Evolutionary conservation across 345 rosid species (phyloP).

Genomic region (Xanthoceras sorbifolium): DNA sequence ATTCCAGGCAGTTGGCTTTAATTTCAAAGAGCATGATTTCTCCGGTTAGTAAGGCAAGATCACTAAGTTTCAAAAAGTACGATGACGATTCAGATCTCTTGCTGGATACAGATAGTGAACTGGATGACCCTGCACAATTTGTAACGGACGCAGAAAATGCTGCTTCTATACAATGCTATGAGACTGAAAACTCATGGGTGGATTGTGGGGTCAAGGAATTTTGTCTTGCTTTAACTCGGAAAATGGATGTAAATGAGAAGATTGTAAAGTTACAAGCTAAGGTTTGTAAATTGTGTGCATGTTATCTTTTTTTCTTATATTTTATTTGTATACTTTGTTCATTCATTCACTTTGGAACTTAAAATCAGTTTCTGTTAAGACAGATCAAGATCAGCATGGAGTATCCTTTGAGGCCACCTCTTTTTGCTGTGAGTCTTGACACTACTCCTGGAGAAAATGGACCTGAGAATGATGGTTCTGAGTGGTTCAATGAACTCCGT

Average conservation of each 20-base stretch:
- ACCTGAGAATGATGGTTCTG: constrained; percentile 34
- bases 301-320: not conserved
- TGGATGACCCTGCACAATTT: constrained; percentile 56
- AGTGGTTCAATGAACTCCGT: constrained; percentile 71
- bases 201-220: constrained; percentile 69
- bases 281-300: constrained; percentile 41
- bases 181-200: constrained; percentile 65
- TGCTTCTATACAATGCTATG: constrained; percentile 29
- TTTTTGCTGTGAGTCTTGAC: constrained; percentile 56
- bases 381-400: constrained; percentile 83
- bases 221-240: constrained; percentile 58
- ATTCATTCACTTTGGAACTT: constrained; percentile 9
- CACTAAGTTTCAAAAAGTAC: constrained; percentile 67
- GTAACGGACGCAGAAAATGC: constrained; percentile 47
- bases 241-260: constrained; percentile 42
- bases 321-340: constrained; percentile 2
- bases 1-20: constrained; percentile 71
- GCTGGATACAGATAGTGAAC: constrained; percentile 75
- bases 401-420: constrained; percentile 89
- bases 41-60: constrained; percentile 54
- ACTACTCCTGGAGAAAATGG: constrained; percentile 37
- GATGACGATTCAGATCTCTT: constrained; percentile 73
- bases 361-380: constrained; percentile 25
- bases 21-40: constrained; percentile 79
- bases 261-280: constrained; percentile 68